Percentiles rank a stretch among this genome's conserved stretches.
phyloP scores from a whole-genome alignment of 208 protist genomes.

The Wallacemonas sp. region DNA sequence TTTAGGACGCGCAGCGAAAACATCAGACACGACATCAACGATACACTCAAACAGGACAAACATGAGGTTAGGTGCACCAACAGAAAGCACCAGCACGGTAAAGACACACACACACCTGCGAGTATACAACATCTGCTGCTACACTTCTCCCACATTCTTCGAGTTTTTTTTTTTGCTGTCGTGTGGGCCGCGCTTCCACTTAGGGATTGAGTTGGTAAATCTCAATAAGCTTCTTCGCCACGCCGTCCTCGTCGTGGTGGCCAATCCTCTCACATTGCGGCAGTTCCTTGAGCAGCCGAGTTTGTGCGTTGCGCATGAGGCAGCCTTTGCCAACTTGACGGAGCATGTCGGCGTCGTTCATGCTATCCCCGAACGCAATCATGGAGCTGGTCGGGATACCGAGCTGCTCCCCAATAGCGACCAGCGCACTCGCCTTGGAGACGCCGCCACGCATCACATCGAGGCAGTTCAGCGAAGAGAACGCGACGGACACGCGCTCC shows the following conservation, averaged over 20 bases:
- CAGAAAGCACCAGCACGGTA: too few species aligned
- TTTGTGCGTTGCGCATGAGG: constrained; percentile 54
- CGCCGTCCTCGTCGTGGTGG: constrained; percentile 41
- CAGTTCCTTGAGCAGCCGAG: constrained; percentile 40
- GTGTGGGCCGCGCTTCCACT: neutral
- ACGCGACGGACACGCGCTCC: constrained; percentile 40
- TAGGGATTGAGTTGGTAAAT: constrained; percentile 22
- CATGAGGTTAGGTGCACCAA: too few species aligned
- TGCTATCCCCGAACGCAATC: constrained; percentile 63
- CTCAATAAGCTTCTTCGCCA: constrained; percentile 46
- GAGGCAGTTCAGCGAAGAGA: constrained; percentile 59
- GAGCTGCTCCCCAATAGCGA: constrained; percentile 33
- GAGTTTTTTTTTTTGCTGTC: constrained; percentile 6
- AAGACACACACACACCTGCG: too few species aligned
- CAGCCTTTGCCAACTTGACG: constrained; percentile 35
- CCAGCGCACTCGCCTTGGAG: constrained; percentile 59
- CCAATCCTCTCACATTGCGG: constrained; percentile 37
- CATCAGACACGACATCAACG: too few species aligned
- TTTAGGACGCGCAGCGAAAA: too few species aligned
- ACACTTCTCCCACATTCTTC: neutral
- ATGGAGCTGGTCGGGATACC: constrained; percentile 16
- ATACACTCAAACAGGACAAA: too few species aligned
- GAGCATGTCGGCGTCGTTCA: constrained; percentile 69
- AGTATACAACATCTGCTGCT: too few species aligned
- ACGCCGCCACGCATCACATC: constrained; percentile 58